Evolutionary conservation across 345 rosid genomes (phyloP).

Genomic region (Luvunga scandens): DNA sequence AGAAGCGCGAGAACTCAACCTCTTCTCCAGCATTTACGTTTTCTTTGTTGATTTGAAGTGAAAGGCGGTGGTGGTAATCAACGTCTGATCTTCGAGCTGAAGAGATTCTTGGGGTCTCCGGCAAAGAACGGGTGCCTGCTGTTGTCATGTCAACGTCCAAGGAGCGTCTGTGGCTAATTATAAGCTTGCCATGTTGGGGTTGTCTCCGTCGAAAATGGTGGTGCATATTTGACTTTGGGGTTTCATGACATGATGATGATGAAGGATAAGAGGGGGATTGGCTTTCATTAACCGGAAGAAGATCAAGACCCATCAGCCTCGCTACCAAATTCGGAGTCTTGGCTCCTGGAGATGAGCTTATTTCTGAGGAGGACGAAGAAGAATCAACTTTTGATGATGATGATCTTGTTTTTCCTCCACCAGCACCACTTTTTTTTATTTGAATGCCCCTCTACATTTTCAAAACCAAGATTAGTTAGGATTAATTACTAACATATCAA

Average conservation of each 20-base stretch:
- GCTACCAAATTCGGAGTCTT: conserved; percentile 87
- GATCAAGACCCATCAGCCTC: conserved; percentile 93
- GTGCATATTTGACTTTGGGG: conserved; percentile 24
- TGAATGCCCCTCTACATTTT: conserved; percentile 62
- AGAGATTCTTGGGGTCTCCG: conserved; percentile 82
- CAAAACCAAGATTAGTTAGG: neutral
- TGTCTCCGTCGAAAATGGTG: conserved; percentile 23
- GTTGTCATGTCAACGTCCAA: conserved; percentile 30
- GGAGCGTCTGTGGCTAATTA: conserved; percentile 25
- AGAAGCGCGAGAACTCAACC: conserved; percentile 38
- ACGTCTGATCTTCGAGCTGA: conserved; percentile 75
- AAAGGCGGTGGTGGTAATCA: conserved; percentile 66
- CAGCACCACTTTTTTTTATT: conserved; percentile 50
- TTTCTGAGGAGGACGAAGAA: conserved; percentile 46
- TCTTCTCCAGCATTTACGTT: conserved; percentile 34
- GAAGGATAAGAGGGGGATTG: conserved; percentile 45
- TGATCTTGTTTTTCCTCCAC: conserved; percentile 26
- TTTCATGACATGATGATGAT: conserved; percentile 26
- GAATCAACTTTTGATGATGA: neutral
- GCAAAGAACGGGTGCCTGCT: conserved; percentile 60
- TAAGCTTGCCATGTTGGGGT: conserved; percentile 23
- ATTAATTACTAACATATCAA: neutral
- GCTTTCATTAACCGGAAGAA: conserved; percentile 51
- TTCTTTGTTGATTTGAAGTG: conserved; percentile 78
- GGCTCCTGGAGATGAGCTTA: conserved; percentile 62